Base-by-base conservation (phyloP, 495 filamentous ascomycete genomes). In the Tuber borchii region DNA sequence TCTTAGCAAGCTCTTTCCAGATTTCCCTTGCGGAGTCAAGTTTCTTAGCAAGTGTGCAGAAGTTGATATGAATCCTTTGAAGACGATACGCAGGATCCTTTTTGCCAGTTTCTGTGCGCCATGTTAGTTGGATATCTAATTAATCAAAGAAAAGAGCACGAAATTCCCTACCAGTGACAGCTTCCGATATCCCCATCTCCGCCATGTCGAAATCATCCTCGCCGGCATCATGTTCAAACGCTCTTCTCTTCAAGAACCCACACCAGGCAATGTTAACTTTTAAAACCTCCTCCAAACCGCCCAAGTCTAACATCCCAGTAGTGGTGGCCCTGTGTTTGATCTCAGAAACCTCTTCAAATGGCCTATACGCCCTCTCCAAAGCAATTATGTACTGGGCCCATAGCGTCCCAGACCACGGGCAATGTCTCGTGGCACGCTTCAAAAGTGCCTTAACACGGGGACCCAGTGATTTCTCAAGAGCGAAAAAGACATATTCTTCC, bases 201-300 rank as follows among this genome's bases (percentile, higher is more conserved):
- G 95, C 94, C 34, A 95, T 89, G 79, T 97, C 93, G n/a, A 91
- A 86, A 72, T 95, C 92, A 78, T 97, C 94, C 76, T 97, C 94
- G n/a, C 87, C 89, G 6, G 92, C 89, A 73, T 90, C 89, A 2
- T 89, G 88, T 77, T 90, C 85, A 84, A 96, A 94, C 7, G 95
- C 95, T 22, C 89, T 86, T 43, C 95, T 90, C 74, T 93, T 92
- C 12, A 99, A 87, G 77, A 93, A 97, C 69, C 93, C 93, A 80
- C 94, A 97, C 95, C 95, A 99, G 0, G 93, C 90, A 46, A 91
- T 90, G 76, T 95, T 93, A 76, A 97, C 92, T 79, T 95, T 93
- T 56, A 97, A 85, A 4, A 97, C 89, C 77, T 94, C 92, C 69
- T 92, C 89, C 88, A 97, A 90, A 26, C 93, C 94, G 68, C 88